These are phyloP conservation scores for Pterocarpus santalinus DNA, from an alignment of 306 rosid genomes.

Conservation along the genomic window DNA sequence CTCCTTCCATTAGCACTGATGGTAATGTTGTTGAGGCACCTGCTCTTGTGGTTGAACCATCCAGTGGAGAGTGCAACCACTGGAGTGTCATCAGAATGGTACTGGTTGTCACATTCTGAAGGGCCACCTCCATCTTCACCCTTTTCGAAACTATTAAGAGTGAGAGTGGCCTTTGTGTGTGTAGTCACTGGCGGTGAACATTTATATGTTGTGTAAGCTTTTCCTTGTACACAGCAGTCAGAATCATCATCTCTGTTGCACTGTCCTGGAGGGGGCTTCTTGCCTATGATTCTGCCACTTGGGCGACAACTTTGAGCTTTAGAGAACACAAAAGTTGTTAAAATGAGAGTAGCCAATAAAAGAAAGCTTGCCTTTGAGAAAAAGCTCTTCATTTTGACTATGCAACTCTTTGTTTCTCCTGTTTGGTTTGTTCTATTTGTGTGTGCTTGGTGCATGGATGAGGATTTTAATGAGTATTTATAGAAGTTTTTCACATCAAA, in stretches of 20 bases:
- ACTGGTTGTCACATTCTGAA: constrained; percentile 53
- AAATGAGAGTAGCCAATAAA: too few species aligned
- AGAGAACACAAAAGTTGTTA: neutral
- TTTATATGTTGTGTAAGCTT: neutral
- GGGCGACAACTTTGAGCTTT: neutral
- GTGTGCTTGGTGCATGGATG: neutral
- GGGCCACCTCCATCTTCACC: constrained; percentile 63
- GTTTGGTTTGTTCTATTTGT: neutral
- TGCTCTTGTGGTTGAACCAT: constrained; percentile 52
- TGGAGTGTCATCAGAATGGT: constrained; percentile 39
- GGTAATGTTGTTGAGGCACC: neutral
- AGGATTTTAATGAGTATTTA: neutral
- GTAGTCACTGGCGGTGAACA: constrained; percentile 10
- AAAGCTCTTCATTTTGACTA: neutral
- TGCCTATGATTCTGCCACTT: neutral
- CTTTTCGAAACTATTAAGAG: constrained; percentile 55
- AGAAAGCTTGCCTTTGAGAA: neutral
- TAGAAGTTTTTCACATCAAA: neutral
- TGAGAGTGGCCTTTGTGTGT: constrained; percentile 51
- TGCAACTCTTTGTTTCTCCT: neutral
- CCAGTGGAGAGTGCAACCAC: constrained; percentile 60
- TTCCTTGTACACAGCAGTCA: neutral
- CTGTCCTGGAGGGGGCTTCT: neutral
- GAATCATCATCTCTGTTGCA: neutral
- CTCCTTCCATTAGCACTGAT: neutral